These are phyloP conservation scores for Jatropha multifida DNA, from an alignment of 441 rosid species.

Conservation along the genomic window DNA sequence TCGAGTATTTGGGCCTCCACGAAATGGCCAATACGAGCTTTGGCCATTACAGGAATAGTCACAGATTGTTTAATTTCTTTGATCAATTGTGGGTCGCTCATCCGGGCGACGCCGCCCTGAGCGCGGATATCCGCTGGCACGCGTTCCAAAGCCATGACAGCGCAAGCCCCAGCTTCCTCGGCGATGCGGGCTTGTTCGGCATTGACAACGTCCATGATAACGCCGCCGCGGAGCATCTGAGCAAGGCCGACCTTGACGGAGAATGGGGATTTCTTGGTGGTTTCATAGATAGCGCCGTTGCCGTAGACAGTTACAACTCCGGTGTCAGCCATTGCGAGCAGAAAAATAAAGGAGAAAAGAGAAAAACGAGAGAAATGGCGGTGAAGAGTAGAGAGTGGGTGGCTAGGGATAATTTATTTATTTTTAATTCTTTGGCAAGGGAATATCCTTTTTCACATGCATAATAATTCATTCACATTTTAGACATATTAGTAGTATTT, in stretches of 20 bases:
- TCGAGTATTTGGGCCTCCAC: constrained; percentile 92
- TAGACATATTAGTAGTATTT: no score
- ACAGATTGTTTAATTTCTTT: constrained; percentile 74
- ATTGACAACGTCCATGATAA: constrained; percentile 87
- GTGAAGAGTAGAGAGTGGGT: constrained; percentile 1
- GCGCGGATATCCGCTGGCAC: constrained; percentile 89
- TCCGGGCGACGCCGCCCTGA: constrained; percentile 85
- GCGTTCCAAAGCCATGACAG: constrained; percentile 90
- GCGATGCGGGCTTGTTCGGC: constrained; percentile 88
- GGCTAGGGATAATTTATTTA: background rate
- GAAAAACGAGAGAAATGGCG: background rate
- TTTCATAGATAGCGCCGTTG: constrained; percentile 70
- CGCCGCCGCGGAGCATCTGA: constrained; percentile 97
- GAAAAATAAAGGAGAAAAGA: background rate
- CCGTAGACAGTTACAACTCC: constrained; percentile 88
- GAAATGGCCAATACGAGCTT: constrained; percentile 91
- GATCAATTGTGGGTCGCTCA: constrained; percentile 85
- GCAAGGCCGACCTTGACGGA: constrained; percentile 90
- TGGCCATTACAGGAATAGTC: constrained; percentile 95
- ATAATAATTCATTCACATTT: background rate
- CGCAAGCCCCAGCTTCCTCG: constrained; percentile 86
- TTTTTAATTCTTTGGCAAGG: background rate
- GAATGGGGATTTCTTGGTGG: constrained; percentile 71
- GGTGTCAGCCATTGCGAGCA: constrained; percentile 55
- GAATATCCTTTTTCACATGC: background rate